phyloP scores from a whole-genome alignment of 2,329 filamentous ascomycete genomes.

The Sporothrix inflata region DNA sequence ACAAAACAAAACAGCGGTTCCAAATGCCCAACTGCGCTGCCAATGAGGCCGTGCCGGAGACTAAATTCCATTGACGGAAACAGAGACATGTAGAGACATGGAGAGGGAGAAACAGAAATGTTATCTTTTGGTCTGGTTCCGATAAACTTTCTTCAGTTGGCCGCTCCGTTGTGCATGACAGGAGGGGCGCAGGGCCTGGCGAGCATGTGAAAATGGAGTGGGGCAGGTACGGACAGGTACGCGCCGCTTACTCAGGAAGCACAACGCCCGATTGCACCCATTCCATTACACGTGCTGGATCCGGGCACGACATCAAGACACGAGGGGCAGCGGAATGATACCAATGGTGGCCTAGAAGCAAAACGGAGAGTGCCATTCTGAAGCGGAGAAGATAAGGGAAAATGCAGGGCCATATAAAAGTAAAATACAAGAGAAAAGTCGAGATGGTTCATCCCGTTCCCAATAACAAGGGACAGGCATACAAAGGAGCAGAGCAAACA shows the following conservation, averaged over 20 bases:
- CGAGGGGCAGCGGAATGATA: neutral
- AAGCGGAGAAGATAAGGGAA: neutral
- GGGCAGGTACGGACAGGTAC: neutral
- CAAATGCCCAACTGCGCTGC: conserved; percentile 5
- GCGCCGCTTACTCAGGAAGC: conserved; percentile 11
- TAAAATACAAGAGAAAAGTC: conserved; percentile 18
- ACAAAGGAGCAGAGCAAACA: neutral
- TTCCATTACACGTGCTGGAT: conserved; percentile 12
- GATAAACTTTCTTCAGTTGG: conserved; percentile 10
- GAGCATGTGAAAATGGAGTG: conserved; percentile 28
- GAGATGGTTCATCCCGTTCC: conserved; percentile 26
- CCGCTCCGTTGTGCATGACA: neutral
- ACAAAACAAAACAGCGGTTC: conserved; percentile 21
- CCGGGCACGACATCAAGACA: neutral
- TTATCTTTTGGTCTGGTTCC: conserved; percentile 13
- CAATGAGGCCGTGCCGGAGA: conserved; percentile 15
- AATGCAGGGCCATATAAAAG: neutral
- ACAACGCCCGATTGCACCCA: neutral
- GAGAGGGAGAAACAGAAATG: neutral
- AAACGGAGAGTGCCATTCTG: neutral
- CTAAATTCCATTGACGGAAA: conserved; percentile 19
- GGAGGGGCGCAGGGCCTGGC: conserved; percentile 1
- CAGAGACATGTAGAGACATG: conserved; percentile 1
- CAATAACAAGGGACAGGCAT: conserved; percentile 3
- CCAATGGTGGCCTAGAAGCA: neutral